A percentile compares a stretch with the other conserved stretches of the same genome.
These are phyloP conservation scores for Geranium rotundifolium DNA, from an alignment of 345 rosid genomes.

Conservation along the genomic window DNA sequence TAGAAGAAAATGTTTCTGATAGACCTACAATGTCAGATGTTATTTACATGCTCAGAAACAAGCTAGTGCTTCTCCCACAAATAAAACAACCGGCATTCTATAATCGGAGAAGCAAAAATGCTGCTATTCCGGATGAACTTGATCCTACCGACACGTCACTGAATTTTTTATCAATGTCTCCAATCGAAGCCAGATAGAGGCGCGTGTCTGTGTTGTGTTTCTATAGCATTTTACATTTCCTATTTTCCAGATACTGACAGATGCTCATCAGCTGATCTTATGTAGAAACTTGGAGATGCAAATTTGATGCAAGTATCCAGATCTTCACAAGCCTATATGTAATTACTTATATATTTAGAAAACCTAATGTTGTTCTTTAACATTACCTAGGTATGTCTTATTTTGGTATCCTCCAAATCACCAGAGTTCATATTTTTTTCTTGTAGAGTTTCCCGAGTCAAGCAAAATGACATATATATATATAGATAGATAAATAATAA, in stretches of 20 bases:
- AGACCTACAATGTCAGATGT: not conserved
- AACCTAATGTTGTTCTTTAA: too few species aligned
- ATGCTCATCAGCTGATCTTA: not conserved
- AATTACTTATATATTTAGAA: too few species aligned
- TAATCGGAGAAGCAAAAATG: not conserved
- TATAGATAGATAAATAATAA: too few species aligned
- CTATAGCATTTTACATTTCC: too few species aligned
- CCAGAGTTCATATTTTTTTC: too few species aligned
- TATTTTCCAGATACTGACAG: not conserved
- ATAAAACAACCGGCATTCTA: not conserved
- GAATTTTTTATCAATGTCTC: not conserved
- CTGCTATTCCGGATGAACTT: not conserved
- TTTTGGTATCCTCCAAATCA: too few species aligned
- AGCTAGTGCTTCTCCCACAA: not conserved
- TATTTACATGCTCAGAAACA: not conserved
- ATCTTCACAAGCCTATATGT: too few species aligned
- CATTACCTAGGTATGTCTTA: too few species aligned
- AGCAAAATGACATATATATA: too few species aligned
- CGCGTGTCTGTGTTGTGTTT: not conserved
- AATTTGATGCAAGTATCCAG: too few species aligned
- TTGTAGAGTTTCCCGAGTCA: too few species aligned
- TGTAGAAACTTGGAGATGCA: too few species aligned
- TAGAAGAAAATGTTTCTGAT: not conserved
- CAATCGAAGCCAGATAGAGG: not conserved
- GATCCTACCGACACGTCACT: not conserved